phyloP scores from a whole-genome alignment of 2,329 filamentous ascomycete species.

The Didymella arachidicola region DNA sequence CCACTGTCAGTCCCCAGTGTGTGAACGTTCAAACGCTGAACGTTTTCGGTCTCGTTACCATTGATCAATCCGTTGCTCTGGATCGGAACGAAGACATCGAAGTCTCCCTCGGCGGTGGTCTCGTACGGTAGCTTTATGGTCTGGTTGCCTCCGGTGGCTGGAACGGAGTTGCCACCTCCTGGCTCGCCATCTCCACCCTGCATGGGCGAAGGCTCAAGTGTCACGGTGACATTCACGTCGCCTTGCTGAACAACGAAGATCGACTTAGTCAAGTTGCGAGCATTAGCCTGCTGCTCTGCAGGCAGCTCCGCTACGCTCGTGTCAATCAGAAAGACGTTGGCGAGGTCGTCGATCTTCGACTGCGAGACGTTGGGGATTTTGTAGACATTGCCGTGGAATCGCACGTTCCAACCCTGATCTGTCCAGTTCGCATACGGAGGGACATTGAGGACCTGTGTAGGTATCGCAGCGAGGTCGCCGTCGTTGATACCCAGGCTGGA shows the following conservation, averaged over 20 bases:
- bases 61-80: constrained; percentile 62
- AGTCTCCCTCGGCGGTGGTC: constrained; percentile 74
- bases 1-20: constrained; percentile 70
- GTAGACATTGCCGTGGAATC: constrained; percentile 82
- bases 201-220: constrained; percentile 66
- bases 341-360: constrained; percentile 71
- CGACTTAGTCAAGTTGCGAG: constrained; percentile 74
- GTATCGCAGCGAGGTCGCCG: constrained; percentile 66
- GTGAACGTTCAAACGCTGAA: constrained; percentile 75
- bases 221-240: constrained; percentile 68
- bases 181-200: constrained; percentile 61
- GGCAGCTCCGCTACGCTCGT: constrained; percentile 68
- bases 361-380: constrained; percentile 75
- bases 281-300: constrained; percentile 67
- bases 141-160: constrained; percentile 67
- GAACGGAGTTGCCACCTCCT: constrained; percentile 60
- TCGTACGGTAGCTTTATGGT: constrained; percentile 69
- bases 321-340: constrained; percentile 74
- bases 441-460: constrained; percentile 75
- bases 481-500: constrained; percentile 68
- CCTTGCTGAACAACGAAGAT: constrained; percentile 80
- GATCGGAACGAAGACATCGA: constrained; percentile 73
- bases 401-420: constrained; percentile 76
- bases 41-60: constrained; percentile 69
- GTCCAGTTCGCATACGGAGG: constrained; percentile 78